Evolutionary conservation across 352 stramenopile species (phyloP), one percentile per base, ranked within the genome.

Genomic region (Pythium apleroticum): DNA sequence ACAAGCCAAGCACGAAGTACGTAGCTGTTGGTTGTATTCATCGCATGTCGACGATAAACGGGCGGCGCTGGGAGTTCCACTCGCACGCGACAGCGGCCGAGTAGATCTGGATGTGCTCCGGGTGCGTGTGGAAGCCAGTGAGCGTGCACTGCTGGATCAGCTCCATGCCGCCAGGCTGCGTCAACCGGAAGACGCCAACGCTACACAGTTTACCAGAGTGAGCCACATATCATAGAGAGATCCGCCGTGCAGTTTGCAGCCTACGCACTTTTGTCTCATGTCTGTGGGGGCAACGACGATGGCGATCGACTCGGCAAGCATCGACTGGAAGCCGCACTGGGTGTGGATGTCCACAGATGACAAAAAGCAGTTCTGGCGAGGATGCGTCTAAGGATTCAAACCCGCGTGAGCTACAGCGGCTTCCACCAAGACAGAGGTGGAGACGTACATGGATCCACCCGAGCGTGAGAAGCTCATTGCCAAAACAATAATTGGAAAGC

Each of bases 321-420:
- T 96, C 0, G 84, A 88, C 70, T 97, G 90, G 69, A 96, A 97
- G 8, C 85, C 90, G 66, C 86, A 95, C 65, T 97, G 90, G 14
- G 90, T 97, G 77, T 96, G 88, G 31, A 97, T 77, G 68, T 97
- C 90, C 24, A 96, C 84, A 12, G 88, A 96, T 20, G 85, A 95
- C 61, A 97, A 61, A 55, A 97, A 97, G 59, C 90, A 97, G 33
- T 80, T 85, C 72, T 97, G 88, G 55, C 77, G 80, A 4, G 90
- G 90, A 73, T 97, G 90, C 14, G 88, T 97, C 81, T 95, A 28
- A 41, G 3, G 3, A 22, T 10, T 48, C 35, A 19, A 33, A 61
- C 7, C 35, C 17, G 65, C 5, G 14, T 17, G 33, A 60, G 37
- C 14, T 17, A 33, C 11, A 8, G 4, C 15, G 61, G 20, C n/a